Evolutionary conservation across 805 yeast genomes (phyloP).

Genomic region (Candida berthetii): DNA sequence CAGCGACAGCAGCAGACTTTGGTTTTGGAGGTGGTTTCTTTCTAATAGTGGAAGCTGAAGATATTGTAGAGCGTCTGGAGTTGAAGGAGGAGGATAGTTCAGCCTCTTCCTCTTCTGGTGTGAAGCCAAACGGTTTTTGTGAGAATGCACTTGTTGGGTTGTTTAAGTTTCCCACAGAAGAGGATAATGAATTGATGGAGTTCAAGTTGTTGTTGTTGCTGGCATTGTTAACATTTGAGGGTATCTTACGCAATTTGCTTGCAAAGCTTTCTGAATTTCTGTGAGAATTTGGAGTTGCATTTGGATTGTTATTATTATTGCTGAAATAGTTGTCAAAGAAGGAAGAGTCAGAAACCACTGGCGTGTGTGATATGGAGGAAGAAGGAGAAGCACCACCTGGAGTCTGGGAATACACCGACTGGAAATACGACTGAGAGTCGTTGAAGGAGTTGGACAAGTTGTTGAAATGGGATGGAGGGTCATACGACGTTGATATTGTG

Average conservation of each 20-base stretch:
- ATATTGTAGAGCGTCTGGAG: constrained; percentile 9
- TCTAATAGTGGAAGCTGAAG: constrained; percentile 10
- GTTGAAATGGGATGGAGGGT: constrained; percentile 17
- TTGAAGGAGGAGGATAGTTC: constrained; percentile 13
- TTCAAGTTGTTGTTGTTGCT: too few relatives aligned
- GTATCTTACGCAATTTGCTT: constrained; percentile 16
- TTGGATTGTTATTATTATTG: constrained; percentile 3
- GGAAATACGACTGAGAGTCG: constrained; percentile 5
- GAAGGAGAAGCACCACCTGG: constrained; percentile 14
- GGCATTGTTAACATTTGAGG: constrained; percentile 7
- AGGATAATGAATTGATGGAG: too few relatives aligned
- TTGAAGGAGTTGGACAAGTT: constrained; percentile 10
- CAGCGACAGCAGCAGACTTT: constrained; percentile 14
- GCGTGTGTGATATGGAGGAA: constrained; percentile 18
- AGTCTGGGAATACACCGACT: constrained; percentile 9
- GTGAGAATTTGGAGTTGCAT: constrained; percentile 1
- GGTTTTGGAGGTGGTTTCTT: constrained; percentile 16
- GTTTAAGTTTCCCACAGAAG: too few relatives aligned
- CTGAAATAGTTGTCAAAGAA: constrained; percentile 19
- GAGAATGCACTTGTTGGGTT: too few relatives aligned
- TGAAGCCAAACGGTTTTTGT: background rate
- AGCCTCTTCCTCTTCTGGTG: background rate
- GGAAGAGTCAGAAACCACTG: constrained; percentile 13
- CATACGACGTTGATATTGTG: constrained; percentile 18
- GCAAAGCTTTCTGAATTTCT: constrained; percentile 10